A percentile compares a stretch with the other conserved stretches of the same genome.
Conservation (phyloP, 208 protist genomes). For the Strigomonas culicis region DNA sequence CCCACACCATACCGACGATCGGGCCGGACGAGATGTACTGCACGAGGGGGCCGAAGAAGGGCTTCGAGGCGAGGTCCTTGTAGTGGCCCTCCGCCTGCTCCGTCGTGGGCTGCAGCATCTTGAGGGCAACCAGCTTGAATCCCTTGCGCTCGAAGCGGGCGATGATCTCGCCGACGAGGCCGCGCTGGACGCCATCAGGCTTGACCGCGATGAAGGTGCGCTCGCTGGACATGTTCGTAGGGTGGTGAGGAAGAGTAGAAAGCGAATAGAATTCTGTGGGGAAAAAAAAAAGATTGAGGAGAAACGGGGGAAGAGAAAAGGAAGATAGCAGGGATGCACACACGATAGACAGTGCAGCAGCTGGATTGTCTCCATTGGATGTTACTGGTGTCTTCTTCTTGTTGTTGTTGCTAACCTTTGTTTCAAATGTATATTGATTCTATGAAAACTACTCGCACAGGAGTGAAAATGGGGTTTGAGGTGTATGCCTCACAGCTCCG, state of each 20-base stretch:
- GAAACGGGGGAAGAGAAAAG: neutral
- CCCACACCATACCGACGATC: slow-evolving; percentile 97
- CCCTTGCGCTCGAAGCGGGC: slow-evolving; percentile 94
- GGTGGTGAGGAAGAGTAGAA: neutral
- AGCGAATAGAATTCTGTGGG: neutral
- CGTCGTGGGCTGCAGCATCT: slow-evolving; percentile 81
- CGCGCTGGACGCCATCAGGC: slow-evolving; percentile 94
- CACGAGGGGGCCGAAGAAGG: slow-evolving; percentile 94
- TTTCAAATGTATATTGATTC: too few species aligned
- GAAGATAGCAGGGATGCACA: slow-evolving; percentile 12
- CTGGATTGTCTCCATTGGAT: slow-evolving; percentile 3
- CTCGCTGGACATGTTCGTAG: slow-evolving; percentile 66
- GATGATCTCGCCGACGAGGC: slow-evolving; percentile 94
- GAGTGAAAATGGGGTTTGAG: neutral
- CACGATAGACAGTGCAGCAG: neutral
- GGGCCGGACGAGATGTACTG: slow-evolving; percentile 96
- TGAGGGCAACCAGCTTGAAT: slow-evolving; percentile 95
- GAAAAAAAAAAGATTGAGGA: neutral
- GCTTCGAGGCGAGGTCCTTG: slow-evolving; percentile 83
- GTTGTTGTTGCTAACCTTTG: too few species aligned
- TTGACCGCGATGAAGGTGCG: slow-evolving; percentile 96
- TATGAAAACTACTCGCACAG: neutral
- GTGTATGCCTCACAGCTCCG: slow-evolving; percentile 30
- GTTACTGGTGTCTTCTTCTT: slow-evolving; percentile 13
- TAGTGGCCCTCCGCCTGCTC: slow-evolving; percentile 91